Conservation (phyloP, 1,139 yeast genomes). For the Suhomyces choctaworum region DNA sequence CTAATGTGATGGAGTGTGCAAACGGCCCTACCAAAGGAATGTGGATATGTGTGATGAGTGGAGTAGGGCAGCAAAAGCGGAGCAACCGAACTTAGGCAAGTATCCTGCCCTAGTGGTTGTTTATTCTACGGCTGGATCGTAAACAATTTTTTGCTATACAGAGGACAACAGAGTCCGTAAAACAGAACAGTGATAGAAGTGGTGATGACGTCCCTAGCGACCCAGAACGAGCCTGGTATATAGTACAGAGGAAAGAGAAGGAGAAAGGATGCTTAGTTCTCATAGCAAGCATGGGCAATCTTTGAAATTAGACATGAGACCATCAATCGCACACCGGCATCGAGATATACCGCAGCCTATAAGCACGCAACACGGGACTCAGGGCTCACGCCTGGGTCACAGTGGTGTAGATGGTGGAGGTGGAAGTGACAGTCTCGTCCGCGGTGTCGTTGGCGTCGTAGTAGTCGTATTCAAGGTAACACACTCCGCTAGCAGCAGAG, state of each 20-base stretch:
- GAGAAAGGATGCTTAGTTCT: slow-evolving; percentile 13
- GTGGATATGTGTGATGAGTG: too few species aligned
- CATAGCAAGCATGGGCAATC: slow-evolving; percentile 14
- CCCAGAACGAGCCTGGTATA: slow-evolving; percentile 7
- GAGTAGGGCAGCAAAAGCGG: too few species aligned
- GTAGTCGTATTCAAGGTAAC: slow-evolving; percentile 47
- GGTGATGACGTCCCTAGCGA: slow-evolving; percentile 10
- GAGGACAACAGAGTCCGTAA: too few species aligned
- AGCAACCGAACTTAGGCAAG: too few species aligned
- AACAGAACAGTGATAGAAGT: too few species aligned
- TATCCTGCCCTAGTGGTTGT: too few species aligned
- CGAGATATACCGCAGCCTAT: too few species aligned
- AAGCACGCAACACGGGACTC: too few species aligned
- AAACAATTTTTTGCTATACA: too few species aligned
- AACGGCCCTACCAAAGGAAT: too few species aligned
- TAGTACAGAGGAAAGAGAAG: slow-evolving; percentile 11
- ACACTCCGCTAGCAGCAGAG: slow-evolving; percentile 35
- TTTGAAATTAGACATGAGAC: slow-evolving; percentile 8
- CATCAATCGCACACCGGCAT: slow-evolving; percentile 8
- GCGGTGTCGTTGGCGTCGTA: slow-evolving; percentile 34
- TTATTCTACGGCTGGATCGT: too few species aligned
- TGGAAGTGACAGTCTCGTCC: slow-evolving; percentile 35
- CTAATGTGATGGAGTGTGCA: too few species aligned
- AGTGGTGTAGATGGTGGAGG: slow-evolving; percentile 41
- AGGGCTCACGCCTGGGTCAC: slow-evolving; percentile 30